phyloP scores from a whole-genome alignment of 2,329 filamentous ascomycete species.

The Stromatinia cepivora region DNA sequence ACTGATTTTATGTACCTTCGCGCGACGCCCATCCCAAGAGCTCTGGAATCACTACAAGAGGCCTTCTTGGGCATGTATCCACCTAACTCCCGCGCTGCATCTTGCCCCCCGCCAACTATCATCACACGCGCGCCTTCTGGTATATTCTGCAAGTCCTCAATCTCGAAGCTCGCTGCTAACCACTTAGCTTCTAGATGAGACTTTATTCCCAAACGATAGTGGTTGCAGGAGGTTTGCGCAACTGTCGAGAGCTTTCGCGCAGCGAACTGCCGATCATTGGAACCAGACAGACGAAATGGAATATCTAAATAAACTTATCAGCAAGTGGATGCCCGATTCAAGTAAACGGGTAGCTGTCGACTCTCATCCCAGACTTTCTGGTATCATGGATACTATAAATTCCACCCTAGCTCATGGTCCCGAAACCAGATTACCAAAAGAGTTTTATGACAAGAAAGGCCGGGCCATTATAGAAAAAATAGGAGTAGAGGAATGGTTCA shows the following conservation, averaged over 20 bases:
- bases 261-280: conserved; percentile 71
- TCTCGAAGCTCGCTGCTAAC: conserved; percentile 2
- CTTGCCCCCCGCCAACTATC: conserved; percentile 64
- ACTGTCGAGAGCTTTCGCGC: conserved; percentile 68
- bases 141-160: neutral
- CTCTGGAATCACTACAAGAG: conserved; percentile 76
- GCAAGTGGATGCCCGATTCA: conserved; percentile 80
- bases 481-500: conserved; percentile 88
- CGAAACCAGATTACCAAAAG: conserved; percentile 72
- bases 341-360: conserved; percentile 75
- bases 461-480: conserved; percentile 70
- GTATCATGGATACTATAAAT: conserved; percentile 94
- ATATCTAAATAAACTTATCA: conserved; percentile 74
- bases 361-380: conserved; percentile 77
- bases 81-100: conserved; percentile 47
- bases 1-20: conserved; percentile 69
- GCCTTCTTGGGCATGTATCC: conserved; percentile 76
- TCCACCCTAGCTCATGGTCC: conserved; percentile 82
- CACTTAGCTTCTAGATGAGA: conserved; percentile 57
- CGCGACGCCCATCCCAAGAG: conserved; percentile 71
- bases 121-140: conserved; percentile 58
- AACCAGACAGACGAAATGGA: conserved; percentile 78
- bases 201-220: conserved; percentile 75
- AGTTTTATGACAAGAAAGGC: conserved; percentile 81
- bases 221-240: conserved; percentile 72